Evolutionary conservation across 2,329 filamentous ascomycete genomes (phyloP).

Genomic region (Sporothrix mexicana): DNA sequence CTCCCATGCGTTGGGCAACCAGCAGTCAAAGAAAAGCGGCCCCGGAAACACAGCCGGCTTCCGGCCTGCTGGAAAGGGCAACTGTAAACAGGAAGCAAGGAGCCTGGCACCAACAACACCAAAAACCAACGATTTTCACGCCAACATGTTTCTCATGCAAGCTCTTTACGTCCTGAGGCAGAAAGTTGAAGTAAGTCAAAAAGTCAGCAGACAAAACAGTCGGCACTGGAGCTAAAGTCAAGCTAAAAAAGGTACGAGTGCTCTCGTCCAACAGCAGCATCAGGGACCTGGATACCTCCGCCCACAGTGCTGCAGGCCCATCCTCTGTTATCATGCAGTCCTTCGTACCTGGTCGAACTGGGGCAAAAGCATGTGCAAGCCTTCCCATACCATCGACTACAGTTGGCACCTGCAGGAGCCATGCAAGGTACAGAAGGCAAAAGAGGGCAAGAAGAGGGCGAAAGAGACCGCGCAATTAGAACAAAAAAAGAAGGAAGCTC

Average conservation of each 20-base stretch:
- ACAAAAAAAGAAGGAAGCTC: background rate
- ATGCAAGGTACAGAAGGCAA: constrained; percentile 33
- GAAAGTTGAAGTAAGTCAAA: background rate
- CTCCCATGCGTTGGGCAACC: constrained; percentile 5
- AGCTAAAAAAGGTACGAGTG: constrained; percentile 6
- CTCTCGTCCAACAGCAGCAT: constrained; percentile 15
- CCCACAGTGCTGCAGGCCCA: background rate
- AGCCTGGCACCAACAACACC: background rate
- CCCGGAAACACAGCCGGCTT: constrained; percentile 22
- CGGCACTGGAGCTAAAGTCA: background rate
- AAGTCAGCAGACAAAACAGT: background rate
- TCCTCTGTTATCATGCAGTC: constrained; percentile 17
- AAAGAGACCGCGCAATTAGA: background rate
- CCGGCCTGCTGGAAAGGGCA: constrained; percentile 19
- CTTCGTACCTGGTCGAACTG: background rate
- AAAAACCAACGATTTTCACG: too few species aligned
- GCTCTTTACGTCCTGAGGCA: constrained; percentile 22
- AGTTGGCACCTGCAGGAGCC: constrained; percentile 32
- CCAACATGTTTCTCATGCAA: constrained; percentile 20
- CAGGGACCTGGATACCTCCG: background rate
- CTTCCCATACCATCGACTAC: background rate
- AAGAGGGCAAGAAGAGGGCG: constrained; percentile 5
- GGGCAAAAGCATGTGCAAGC: constrained; percentile 13
- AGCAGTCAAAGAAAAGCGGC: background rate
- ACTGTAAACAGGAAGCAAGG: constrained; percentile 30